Conservation (phyloP, 495 filamentous ascomycete species). For the Penicillium angulare region DNA sequence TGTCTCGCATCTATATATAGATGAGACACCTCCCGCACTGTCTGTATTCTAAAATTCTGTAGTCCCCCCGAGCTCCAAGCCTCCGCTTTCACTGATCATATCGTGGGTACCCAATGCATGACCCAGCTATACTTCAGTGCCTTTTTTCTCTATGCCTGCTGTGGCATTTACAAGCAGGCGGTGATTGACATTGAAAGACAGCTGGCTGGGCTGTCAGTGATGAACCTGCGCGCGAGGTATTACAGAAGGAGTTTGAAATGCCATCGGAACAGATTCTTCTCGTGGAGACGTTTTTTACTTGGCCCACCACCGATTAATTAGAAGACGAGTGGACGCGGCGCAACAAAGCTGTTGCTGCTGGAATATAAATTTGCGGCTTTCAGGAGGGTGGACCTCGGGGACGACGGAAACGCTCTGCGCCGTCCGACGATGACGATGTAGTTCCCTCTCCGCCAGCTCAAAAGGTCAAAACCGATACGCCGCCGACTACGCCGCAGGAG, state of each 20-base stretch:
- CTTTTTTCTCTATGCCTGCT: too few species aligned
- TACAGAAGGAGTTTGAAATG: slow-evolving; percentile 18
- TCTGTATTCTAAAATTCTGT: neutral
- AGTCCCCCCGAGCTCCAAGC: neutral
- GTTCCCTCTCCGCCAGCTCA: slow-evolving; percentile 13
- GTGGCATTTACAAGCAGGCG: too few species aligned
- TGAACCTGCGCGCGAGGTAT: slow-evolving; percentile 16
- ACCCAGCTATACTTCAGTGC: too few species aligned
- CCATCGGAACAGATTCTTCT: slow-evolving; percentile 22
- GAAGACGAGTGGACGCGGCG: slow-evolving; percentile 24
- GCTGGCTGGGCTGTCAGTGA: slow-evolving; percentile 17
- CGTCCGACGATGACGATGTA: slow-evolving; percentile 10
- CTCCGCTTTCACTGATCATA: neutral
- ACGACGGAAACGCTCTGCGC: slow-evolving; percentile 23
- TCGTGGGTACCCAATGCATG: too few species aligned
- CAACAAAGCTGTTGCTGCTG: slow-evolving; percentile 18
- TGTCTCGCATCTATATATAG: neutral
- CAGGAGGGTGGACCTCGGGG: slow-evolving; percentile 24
- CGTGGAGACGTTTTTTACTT: slow-evolving; percentile 26
- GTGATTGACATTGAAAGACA: slow-evolving; percentile 26
- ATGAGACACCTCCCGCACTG: neutral
- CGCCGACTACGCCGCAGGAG: slow-evolving; percentile 9
- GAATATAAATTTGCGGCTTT: slow-evolving; percentile 20
- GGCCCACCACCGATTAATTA: slow-evolving; percentile 22
- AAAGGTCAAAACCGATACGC: slow-evolving; percentile 12